Evolutionary conservation across 2,329 filamentous ascomycete species (phyloP), one percentile per base, ranked within the genome.

Genomic region (Uncinocarpus reesii): DNA sequence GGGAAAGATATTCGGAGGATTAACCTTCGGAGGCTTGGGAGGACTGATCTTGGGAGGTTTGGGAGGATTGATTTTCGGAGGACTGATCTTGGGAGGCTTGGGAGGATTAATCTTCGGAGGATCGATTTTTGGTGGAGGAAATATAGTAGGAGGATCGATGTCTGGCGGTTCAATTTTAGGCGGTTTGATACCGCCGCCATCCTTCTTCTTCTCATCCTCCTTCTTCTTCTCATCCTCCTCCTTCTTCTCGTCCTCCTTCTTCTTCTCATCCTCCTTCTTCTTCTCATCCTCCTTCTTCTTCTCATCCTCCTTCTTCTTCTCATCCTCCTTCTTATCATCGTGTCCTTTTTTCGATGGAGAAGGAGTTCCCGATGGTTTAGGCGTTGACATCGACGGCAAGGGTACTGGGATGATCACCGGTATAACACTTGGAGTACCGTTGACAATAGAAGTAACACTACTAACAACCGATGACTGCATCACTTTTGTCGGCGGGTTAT

Each of bases 1-100:
- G n/a, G 35, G 35, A 35, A n/a, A n/a, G n/a, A n/a, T n/a, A n/a
- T n/a, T n/a, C 11, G 7, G 5, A 18, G 16, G 10, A 13, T 8
- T 8, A 32, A 10, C 15, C 32, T 35, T 35, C 3, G 32, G 15
- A 32, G 29, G 29, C 11, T 37, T 37, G 10, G 35, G 35, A 13
- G 35, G 35, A 21, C 11, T 37, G 11, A 20, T 18, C 20, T 18
- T 37, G 11, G 35, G 35, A 18, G 35, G 35, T 8, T 18, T 18
- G 20, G 35, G 35, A 3, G 35, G 35, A 18, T 20, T 18, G 15
- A 37, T 18, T 13, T 37, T 37, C 4, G 35, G 35, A 37, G 35
- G 35, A 7, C 20, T 21, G 4, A 37, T 18, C 35, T 37, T 37
- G 55, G 60, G 62, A 61, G 64, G 56, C 54, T 59, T 55, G 54